Conservation (phyloP, 345 rosid genomes). For the Cardamine resedifolia region DNA sequence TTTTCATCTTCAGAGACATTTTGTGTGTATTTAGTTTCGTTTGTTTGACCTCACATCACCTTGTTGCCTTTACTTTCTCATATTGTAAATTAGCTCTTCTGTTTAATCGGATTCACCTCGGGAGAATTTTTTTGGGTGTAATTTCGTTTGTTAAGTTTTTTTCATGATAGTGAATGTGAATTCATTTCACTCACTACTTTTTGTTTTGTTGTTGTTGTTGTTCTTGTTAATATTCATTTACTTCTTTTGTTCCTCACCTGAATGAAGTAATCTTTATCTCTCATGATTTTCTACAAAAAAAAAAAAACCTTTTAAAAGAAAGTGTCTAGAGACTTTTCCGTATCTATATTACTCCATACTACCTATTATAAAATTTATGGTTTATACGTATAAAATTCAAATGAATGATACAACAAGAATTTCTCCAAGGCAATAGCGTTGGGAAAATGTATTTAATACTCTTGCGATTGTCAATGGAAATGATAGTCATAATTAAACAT, state of each 20-base stretch:
- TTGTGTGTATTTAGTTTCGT: conserved; percentile 1
- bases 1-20: not conserved
- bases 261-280: not conserved
- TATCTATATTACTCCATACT: not conserved
- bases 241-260: not conserved
- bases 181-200: not conserved
- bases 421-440: conserved; percentile 18
- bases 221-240: no score
- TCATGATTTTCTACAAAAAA: not conserved
- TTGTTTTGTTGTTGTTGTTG: not conserved
- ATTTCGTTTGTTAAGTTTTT: not conserved
- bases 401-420: not conserved
- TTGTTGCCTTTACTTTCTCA: no score
- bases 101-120: no score
- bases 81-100: no score
- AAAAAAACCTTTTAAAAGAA: not conserved
- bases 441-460: conserved; percentile 13
- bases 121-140: not conserved
- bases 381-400: not conserved
- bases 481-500: conserved; percentile 6
- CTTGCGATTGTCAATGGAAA: conserved; percentile 16
- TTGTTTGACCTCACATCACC: no score
- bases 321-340: not conserved
- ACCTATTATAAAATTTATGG: not conserved
- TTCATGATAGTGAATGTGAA: no score